phyloP scores from a whole-genome alignment of 1,139 yeast genomes.

The Saccharomyces pastorianus region DNA sequence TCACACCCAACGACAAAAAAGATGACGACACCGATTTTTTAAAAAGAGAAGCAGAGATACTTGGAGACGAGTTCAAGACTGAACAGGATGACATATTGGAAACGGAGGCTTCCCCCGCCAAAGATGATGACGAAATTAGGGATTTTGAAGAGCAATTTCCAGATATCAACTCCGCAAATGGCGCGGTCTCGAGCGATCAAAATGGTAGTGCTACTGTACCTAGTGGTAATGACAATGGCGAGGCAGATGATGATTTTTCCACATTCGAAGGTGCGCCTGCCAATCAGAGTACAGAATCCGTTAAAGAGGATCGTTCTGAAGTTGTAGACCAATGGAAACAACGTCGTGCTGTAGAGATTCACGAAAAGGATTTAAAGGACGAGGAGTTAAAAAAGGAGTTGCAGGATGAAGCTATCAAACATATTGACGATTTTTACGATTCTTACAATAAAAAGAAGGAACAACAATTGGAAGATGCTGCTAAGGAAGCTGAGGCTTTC shows the following conservation, averaged over 20 bases:
- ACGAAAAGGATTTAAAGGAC: conserved; percentile 71
- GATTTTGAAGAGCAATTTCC: conserved; percentile 62
- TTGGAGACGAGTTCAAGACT: conserved; percentile 72
- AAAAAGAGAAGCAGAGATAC: conserved; percentile 72
- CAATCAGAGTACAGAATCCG: neutral
- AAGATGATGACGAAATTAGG: conserved; percentile 30
- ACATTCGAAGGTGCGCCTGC: conserved; percentile 18
- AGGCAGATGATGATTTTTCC: conserved; percentile 31
- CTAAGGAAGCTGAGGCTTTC: conserved; percentile 62
- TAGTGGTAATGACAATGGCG: conserved; percentile 20
- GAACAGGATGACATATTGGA: conserved; percentile 50
- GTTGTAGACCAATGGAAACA: conserved; percentile 74
- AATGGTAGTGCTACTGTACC: conserved; percentile 10
- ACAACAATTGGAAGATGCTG: conserved; percentile 54
- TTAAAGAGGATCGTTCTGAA: conserved; percentile 39
- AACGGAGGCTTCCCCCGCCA: neutral
- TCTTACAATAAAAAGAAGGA: conserved; percentile 84
- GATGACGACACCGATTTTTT: conserved; percentile 54
- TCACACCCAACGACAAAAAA: conserved; percentile 26
- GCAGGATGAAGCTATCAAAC: conserved; percentile 69
- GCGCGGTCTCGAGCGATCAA: conserved; percentile 2
- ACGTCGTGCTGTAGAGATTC: conserved; percentile 73
- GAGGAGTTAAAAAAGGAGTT: conserved; percentile 59
- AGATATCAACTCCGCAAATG: conserved; percentile 39
- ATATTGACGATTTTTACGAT: conserved; percentile 90